A percentile compares a stretch with the other conserved stretches of the same genome.
Conservation (phyloP, 2,329 filamentous ascomycete species). For the Pyrenochaeta sp. region DNA sequence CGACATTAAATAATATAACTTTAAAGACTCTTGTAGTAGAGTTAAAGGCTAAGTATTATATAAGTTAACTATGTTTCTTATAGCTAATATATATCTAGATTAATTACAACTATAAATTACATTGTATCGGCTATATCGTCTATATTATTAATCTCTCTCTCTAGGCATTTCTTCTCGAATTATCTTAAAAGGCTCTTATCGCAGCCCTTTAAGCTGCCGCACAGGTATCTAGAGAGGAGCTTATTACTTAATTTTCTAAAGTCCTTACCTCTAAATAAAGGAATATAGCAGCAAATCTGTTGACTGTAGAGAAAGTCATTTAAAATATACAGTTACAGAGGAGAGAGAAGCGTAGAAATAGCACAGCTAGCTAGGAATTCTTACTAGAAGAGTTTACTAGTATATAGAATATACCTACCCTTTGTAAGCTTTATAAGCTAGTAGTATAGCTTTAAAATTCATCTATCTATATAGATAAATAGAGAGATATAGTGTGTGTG, state of each 20-base stretch:
- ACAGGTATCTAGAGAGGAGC: not conserved
- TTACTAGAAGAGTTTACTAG: not conserved
- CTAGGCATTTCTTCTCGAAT: slow-evolving; percentile 7
- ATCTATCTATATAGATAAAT: not conserved
- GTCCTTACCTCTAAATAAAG: slow-evolving; percentile 1
- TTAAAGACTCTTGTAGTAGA: slow-evolving; percentile 1
- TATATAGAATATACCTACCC: slow-evolving; percentile 4
- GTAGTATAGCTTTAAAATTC: not conserved
- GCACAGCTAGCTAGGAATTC: not conserved
- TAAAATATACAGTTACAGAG: too few relatives aligned
- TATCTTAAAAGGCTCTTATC: slow-evolving; percentile 6
- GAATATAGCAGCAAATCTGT: too few relatives aligned
- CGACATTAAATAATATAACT: slow-evolving; percentile 5
- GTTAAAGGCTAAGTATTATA: too few relatives aligned
- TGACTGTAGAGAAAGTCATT: too few relatives aligned
- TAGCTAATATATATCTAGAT: too few relatives aligned
- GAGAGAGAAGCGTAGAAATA: not conserved
- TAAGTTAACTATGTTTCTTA: too few relatives aligned
- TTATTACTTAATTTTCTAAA: slow-evolving; percentile 4
- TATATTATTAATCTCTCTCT: slow-evolving; percentile 12
- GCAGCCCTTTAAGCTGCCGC: slow-evolving; percentile 2
- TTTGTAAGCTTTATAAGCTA: slow-evolving; percentile 2
- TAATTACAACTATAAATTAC: slow-evolving; percentile 1
- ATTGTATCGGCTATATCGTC: slow-evolving; percentile 3
- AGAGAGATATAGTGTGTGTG: not conserved